Conservation (phyloP, 1,284 basidiomycete genomes). For the Ganoderma lingzhi region DNA sequence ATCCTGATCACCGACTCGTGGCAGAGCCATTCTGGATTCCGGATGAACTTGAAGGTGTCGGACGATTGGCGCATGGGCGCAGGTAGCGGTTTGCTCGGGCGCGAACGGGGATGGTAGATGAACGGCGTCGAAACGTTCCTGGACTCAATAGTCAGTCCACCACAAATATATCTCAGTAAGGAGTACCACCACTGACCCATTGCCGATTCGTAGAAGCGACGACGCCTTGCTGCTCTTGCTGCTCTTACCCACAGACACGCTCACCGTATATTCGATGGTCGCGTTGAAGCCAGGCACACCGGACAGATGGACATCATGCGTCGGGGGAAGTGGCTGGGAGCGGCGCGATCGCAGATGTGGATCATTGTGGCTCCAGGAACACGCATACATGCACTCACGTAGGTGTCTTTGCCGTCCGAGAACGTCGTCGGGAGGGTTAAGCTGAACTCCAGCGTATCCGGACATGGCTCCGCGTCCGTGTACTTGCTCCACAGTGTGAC, state of each 20-base stretch:
- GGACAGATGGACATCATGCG: conserved; percentile 67
- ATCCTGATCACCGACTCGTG: conserved; percentile 55
- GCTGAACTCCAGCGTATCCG: conserved; percentile 59
- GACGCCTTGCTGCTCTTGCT: conserved; percentile 36
- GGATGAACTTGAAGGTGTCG: conserved; percentile 47
- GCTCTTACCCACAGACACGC: conserved; percentile 36
- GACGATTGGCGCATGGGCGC: conserved; percentile 45
- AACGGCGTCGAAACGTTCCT: conserved; percentile 66
- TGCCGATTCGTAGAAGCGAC: conserved; percentile 36
- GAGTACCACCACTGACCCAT: conserved; percentile 30
- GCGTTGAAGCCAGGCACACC: conserved; percentile 73
- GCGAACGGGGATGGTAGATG: conserved; percentile 70
- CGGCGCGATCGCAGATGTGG: neutral
- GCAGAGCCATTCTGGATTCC: conserved; percentile 58
- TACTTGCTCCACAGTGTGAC: conserved; percentile 66
- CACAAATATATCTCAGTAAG: neutral
- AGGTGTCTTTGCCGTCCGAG: conserved; percentile 58
- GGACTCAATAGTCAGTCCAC: conserved; percentile 3
- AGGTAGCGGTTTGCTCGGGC: conserved; percentile 64
- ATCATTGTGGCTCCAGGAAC: conserved; percentile 3
- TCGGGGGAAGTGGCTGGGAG: conserved; percentile 64
- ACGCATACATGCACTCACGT: conserved; percentile 52
- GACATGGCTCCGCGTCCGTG: conserved; percentile 53
- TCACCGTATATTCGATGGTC: conserved; percentile 38
- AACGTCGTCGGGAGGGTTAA: conserved; percentile 66